A percentile compares a stretch with the other conserved stretches of the same genome.
Conservation (phyloP, 805 yeast species). For the Ogataea trehaloabstinens region DNA sequence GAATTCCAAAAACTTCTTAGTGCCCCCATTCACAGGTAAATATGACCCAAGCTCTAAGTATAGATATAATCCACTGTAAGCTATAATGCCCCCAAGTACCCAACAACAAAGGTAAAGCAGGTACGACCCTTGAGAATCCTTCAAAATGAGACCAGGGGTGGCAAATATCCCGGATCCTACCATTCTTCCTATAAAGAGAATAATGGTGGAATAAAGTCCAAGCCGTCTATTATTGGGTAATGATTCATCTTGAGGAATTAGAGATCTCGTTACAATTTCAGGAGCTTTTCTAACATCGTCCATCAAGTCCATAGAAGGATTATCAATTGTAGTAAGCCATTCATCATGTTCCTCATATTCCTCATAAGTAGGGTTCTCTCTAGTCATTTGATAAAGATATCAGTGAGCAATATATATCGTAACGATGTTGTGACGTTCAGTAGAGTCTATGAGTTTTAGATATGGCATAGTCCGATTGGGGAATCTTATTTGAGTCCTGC, state of each 20-base stretch:
- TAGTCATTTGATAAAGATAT: too few relatives aligned
- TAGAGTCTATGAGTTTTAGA: too few relatives aligned
- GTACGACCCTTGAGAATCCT: constrained; percentile 60
- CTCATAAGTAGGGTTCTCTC: too few relatives aligned
- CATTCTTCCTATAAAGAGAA: constrained; percentile 60
- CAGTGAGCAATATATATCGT: too few relatives aligned
- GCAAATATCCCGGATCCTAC: constrained; percentile 73
- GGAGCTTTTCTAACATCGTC: constrained; percentile 12
- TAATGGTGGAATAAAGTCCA: constrained; percentile 60
- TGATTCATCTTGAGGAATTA: constrained; percentile 19
- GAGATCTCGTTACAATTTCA: constrained; percentile 14
- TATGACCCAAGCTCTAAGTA: constrained; percentile 64
- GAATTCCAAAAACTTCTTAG: constrained; percentile 62
- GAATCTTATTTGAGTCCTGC: too few relatives aligned
- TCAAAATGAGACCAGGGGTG: constrained; percentile 58
- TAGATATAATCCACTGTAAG: constrained; percentile 58
- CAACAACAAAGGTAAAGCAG: constrained; percentile 54
- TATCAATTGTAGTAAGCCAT: constrained; percentile 14
- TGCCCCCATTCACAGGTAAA: constrained; percentile 69
- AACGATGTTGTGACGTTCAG: too few relatives aligned
- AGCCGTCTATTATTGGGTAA: constrained; percentile 27
- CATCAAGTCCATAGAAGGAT: constrained; percentile 12
- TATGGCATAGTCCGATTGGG: too few relatives aligned
- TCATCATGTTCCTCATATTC: too few relatives aligned
- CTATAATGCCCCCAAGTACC: constrained; percentile 54